Evolutionary conservation across 2,329 filamentous ascomycete genomes (phyloP), one percentile per base, ranked within the genome.

Genomic region (Fonsecaea nubica): DNA sequence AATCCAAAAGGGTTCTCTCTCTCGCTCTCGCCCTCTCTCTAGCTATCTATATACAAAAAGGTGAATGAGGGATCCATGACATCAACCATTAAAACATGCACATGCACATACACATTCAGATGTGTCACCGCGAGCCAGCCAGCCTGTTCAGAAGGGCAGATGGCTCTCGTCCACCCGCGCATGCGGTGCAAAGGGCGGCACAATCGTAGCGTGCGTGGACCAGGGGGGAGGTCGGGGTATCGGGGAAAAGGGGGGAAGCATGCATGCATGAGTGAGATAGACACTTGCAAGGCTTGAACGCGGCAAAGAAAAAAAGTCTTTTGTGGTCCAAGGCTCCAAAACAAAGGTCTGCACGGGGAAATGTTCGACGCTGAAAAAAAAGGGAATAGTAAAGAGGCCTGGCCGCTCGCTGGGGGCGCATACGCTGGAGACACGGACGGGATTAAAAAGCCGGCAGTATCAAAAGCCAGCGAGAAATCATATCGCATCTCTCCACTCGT

Each of bases 401-500:
- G 25, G 25, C 25, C 25, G 3, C 25, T 25, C 25, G 25, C 25
- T 25, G 25, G 25, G 25, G 25, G 8, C 40, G 8, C 40, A 42
- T n/a, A 21, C 21, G 18, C 45, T 25, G 18, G 25, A 50, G 18
- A 25, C 45, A 25, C 2, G 18, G 18, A 50, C 1, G 15, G 5
- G 40, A n/a, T 4, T 2, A 1, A n/a, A 42, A 12, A n/a, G n/a
- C 25, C 1, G 25, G 25, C 25, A 2, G 2, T 3, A 25, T 25
- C 25, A 25, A 25, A 25, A 25, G 25, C 25, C 2, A 25, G 25
- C 25, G 5, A 13, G 2, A 15, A 5, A 53, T 68, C 58, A 70
- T 36, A 65, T n/a, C 50, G 62, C 53, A 8, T 68, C 68, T 61
- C 61, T 66, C 71, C 71, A 73, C 45, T 72, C 72, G 7, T 79